phyloP scores from a whole-genome alignment of 1,284 basidiomycete genomes.

The Earliella scabrosa region DNA sequence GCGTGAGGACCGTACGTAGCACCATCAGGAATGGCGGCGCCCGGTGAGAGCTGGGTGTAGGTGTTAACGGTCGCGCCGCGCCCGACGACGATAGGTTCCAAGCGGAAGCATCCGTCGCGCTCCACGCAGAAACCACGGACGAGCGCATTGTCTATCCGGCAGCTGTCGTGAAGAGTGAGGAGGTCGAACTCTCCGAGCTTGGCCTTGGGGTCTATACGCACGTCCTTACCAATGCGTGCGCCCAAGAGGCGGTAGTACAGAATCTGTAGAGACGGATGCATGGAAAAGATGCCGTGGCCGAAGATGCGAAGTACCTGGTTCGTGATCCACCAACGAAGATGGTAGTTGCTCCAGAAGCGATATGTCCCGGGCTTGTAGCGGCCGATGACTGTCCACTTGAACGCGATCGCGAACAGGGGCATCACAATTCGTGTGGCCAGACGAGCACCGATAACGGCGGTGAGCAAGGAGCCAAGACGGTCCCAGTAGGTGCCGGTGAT shows the following conservation, averaged over 20 bases:
- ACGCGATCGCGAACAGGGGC: constrained; percentile 42
- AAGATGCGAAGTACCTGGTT: constrained; percentile 44
- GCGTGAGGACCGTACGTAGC: constrained; percentile 50
- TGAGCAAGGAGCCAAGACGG: constrained; percentile 37
- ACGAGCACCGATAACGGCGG: constrained; percentile 40
- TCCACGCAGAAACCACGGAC: constrained; percentile 52
- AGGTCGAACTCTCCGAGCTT: constrained; percentile 48
- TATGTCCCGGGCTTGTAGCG: constrained; percentile 46
- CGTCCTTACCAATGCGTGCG: constrained; percentile 45
- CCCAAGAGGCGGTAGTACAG: constrained; percentile 51
- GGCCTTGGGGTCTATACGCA: constrained; percentile 42
- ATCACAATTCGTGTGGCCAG: constrained; percentile 36
- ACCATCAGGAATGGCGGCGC: constrained; percentile 41
- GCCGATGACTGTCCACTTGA: constrained; percentile 52
- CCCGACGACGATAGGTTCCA: constrained; percentile 45
- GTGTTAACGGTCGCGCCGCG: constrained; percentile 45
- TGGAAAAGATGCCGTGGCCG: constrained; percentile 47
- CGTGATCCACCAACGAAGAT: constrained; percentile 53
- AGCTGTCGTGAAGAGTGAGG: constrained; percentile 45
- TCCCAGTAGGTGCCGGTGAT: constrained; percentile 39
- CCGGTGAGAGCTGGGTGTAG: constrained; percentile 46
- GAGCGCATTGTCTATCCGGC: constrained; percentile 43
- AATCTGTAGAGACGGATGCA: constrained; percentile 41
- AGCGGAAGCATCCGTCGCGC: constrained; percentile 45
- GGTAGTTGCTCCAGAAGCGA: constrained; percentile 41